Percentiles rank a stretch among this genome's conserved stretches.
Conservation (phyloP, 768 basidiomycete species). For the Tulasnella sp. region DNA sequence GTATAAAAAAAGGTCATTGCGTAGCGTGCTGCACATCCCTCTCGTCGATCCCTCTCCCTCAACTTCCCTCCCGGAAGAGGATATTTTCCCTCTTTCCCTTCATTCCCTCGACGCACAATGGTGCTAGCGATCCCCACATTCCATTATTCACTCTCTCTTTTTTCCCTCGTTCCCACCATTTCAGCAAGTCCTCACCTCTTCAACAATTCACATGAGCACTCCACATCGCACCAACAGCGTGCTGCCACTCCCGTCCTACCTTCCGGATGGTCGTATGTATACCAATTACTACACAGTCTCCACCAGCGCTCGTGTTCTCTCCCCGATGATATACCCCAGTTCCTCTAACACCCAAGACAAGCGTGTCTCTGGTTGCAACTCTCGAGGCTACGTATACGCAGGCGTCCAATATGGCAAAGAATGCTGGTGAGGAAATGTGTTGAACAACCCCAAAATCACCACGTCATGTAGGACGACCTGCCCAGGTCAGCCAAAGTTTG, state of each 20-base stretch:
- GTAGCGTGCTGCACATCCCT: too few species aligned
- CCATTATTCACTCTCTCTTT: neutral
- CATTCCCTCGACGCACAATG: neutral
- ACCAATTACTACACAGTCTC: neutral
- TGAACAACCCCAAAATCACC: neutral
- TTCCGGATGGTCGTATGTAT: constrained; percentile 18
- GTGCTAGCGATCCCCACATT: neutral
- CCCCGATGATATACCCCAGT: neutral
- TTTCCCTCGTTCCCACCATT: neutral
- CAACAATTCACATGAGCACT: neutral
- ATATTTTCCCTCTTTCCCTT: neutral
- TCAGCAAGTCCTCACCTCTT: neutral
- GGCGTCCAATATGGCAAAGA: constrained; percentile 24
- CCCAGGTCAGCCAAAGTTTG: too few species aligned
- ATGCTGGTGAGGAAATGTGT: constrained; percentile 26
- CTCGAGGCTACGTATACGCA: constrained; percentile 2
- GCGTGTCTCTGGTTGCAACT: constrained; percentile 10
- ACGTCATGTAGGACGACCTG: neutral
- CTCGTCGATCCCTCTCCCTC: neutral
- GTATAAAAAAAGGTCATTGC: too few species aligned
- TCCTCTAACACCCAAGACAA: neutral
- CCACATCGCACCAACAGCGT: neutral
- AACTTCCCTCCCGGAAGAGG: neutral
- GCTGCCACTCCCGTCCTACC: neutral
- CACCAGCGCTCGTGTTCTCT: neutral